Evolutionary conservation across 2,329 filamentous ascomycete species (phyloP), one percentile per base, ranked within the genome.

Genomic region (Trichophyton benhamiae): DNA sequence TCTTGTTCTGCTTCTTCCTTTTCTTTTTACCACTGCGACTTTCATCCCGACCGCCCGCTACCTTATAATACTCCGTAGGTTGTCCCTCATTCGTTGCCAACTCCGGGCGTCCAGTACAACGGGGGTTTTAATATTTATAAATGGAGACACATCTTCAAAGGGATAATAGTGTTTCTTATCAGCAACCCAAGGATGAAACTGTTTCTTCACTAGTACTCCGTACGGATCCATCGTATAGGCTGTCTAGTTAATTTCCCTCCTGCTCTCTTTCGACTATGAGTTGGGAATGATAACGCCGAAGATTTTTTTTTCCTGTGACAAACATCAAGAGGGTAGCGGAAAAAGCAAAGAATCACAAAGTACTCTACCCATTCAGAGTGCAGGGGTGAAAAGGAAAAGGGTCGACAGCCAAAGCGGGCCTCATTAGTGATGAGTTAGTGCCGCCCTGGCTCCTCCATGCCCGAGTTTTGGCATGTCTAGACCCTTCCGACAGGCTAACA

Each of bases 391-490:
- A 53, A 33, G 27, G 49, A 53, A 53, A 53, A 52, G 8, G 49
- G 22, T 53, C 5, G 11, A 17, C 13, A 53, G n/a, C 49, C 22
- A 53, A 53, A 30, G 49, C 49, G 49, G 49, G 49, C 49, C 49
- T 53, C 11, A 53, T 53, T 53, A 33, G 49, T 53, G 49, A 53
- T 3, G 49, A 53, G 49, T 53, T 53, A 53, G 49, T 53, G 49
- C 49, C 13, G 49, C 49, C 49, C 49, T 25, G 49, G 49, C 3
- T 53, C 49, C 15, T 53, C 25, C 9, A 44, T 13, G 49, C 49
- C 49, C 25, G 49, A 53, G 49, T 53, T 53, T 53, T 53, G 49
- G 49, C 49, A 53, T 33, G 57, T 44, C 57, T 59, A 59, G 57
- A 48, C 57, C 57, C 38, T 59, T 22, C 33, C 27, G 57, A 42